Base-by-base conservation (phyloP, 305 asterid species). In the Fraxinus sp. region DNA sequence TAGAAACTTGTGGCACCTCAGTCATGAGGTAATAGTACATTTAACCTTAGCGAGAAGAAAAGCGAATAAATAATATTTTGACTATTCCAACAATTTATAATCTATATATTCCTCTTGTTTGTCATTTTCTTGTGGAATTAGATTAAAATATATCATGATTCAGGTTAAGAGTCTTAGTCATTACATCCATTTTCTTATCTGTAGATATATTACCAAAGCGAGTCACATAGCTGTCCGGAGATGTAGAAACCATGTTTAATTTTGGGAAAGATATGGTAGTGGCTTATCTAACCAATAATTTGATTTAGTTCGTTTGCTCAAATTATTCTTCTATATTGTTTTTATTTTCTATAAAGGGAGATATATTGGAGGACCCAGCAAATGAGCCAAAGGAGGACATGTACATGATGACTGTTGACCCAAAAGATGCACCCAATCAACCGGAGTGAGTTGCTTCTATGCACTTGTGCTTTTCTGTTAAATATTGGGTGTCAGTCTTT, bases 1-100 rank as follows among this genome's bases (percentile, higher is more conserved):
- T 87, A 91, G 98, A 88, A 96, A 96, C 88, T 89, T 96, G 72
- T 94, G 99, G 98, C 99, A 96, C 81, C 97, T 96, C 81, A 96
- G 99, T 85, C 98, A 96, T 82, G 99, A 96, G 98, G 97, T 94
- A 90, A 75, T 39, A 52, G 9, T 52, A 5, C 64, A 4, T 52
- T 52, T 52, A 14, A 7, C 28, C 71, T 20, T 22, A 2, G 4
- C n/a, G 2, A 9, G 30, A 20, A 62, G 11, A 7, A 20, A 59
- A 18, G 11, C 0, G 11, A 62, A 62, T 20, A 20, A 62, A 62
- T 62, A 62, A 64, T 22, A 64, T 64, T 11, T 68, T 8, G 20
- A 26, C 18, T 68, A 68, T 68, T 68, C 74, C 39, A 11, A 13
- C n/a, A 10, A 28, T 68, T 68, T 5, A 68, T 68, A 11, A 68